phyloP scores from a whole-genome alignment of 805 yeast species.

The Candida insectorum region DNA sequence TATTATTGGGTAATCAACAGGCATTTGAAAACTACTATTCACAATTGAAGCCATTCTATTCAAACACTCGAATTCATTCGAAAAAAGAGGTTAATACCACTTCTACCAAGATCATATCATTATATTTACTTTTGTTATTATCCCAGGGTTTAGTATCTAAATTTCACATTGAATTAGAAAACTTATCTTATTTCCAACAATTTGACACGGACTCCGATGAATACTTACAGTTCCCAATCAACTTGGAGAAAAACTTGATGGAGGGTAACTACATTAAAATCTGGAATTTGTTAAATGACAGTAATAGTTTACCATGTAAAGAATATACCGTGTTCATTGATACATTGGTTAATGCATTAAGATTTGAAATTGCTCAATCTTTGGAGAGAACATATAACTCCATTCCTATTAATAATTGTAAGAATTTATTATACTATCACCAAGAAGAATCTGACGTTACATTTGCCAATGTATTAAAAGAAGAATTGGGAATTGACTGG shows the following conservation, averaged over 20 bases:
- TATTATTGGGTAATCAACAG: slow-evolving; percentile 58
- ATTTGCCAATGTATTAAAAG: slow-evolving; percentile 28
- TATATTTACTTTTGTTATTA: slow-evolving; percentile 71
- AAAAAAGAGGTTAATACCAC: slow-evolving; percentile 29
- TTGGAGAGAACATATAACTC: slow-evolving; percentile 73
- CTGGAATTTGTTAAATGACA: slow-evolving; percentile 67
- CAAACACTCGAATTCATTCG: slow-evolving; percentile 41
- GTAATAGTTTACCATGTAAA: slow-evolving; percentile 54
- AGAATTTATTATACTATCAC: slow-evolving; percentile 69
- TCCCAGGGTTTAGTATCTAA: slow-evolving; percentile 81
- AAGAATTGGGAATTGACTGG: slow-evolving; percentile 37
- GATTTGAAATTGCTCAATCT: slow-evolving; percentile 82
- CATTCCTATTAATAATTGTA: slow-evolving; percentile 79
- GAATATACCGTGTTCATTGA: slow-evolving; percentile 80
- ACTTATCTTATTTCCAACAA: slow-evolving; percentile 49
- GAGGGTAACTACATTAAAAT: slow-evolving; percentile 95
- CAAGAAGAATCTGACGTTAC: slow-evolving; percentile 36
- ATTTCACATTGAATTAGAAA: slow-evolving; percentile 88
- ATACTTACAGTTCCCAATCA: slow-evolving; percentile 78
- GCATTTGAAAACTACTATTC: slow-evolving; percentile 71
- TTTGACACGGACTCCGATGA: slow-evolving; percentile 61
- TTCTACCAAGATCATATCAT: slow-evolving; percentile 62
- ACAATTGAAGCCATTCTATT: slow-evolving; percentile 77
- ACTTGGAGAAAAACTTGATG: slow-evolving; percentile 89
- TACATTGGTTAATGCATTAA: slow-evolving; percentile 71